Percentiles rank a stretch among this genome's conserved stretches.
Conservation (phyloP, 2,329 filamentous ascomycete species). For the Thermoascus crustaceus region DNA sequence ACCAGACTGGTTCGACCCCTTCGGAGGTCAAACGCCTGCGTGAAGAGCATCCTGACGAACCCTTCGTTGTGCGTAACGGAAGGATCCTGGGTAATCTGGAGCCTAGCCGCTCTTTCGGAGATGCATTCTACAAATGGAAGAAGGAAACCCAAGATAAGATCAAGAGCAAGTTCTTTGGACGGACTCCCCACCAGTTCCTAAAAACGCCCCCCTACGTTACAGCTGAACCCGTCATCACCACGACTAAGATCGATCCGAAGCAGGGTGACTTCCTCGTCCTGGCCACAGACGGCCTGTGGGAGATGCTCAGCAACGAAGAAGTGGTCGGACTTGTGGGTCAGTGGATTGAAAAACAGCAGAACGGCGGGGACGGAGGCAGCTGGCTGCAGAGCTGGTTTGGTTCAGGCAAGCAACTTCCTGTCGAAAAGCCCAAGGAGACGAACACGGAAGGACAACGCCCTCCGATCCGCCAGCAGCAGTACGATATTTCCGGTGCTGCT, state of each 20-base stretch:
- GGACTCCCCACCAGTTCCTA: conserved; percentile 65
- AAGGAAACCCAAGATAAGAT: conserved; percentile 74
- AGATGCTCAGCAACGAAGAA: conserved; percentile 98
- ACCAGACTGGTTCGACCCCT: conserved; percentile 86
- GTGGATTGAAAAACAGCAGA: conserved; percentile 76
- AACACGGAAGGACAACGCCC: conserved; percentile 60
- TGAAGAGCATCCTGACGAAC: conserved; percentile 80
- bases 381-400: conserved; percentile 67
- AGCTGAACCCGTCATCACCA: conserved; percentile 88
- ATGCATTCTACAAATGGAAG: conserved; percentile 95
- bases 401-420: conserved; percentile 56
- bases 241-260: conserved; percentile 79
- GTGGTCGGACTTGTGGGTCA: conserved; percentile 93
- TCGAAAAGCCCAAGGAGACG: conserved; percentile 54
- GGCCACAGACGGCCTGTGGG: conserved; percentile 95
- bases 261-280: conserved; percentile 93
- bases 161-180: conserved; percentile 78
- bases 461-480: conserved; percentile 83
- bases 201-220: conserved; percentile 96
- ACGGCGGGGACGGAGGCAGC: conserved; percentile 29
- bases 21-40: conserved; percentile 77
- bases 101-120: conserved; percentile 88
- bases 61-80: conserved; percentile 77
- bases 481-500: conserved; percentile 63
- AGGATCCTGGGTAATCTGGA: conserved; percentile 87